Conservation (phyloP, 2,329 filamentous ascomycete species). For the Endothia cerciana region DNA sequence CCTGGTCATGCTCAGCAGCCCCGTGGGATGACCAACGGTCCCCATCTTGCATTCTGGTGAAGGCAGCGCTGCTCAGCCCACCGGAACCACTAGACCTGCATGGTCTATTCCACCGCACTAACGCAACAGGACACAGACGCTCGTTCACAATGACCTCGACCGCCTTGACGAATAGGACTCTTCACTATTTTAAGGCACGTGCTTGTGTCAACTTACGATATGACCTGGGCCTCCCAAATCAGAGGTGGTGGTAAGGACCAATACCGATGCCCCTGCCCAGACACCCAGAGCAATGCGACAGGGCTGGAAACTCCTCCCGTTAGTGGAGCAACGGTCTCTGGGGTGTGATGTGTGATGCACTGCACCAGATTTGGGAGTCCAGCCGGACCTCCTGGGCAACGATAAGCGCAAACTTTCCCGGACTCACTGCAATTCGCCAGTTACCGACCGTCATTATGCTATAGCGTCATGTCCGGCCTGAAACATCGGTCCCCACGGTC, state of each 20-base stretch:
- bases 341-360: neutral
- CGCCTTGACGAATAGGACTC: conserved; percentile 15
- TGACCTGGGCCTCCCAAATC: conserved; percentile 15
- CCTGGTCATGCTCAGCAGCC: conserved; percentile 27
- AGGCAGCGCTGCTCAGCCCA: conserved; percentile 29
- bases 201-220: conserved; percentile 14
- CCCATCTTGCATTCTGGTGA: conserved; percentile 27
- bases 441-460: conserved; percentile 16
- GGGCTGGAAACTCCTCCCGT: conserved; percentile 16
- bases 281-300: conserved; percentile 13
- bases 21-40: conserved; percentile 24
- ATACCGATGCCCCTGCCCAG: conserved; percentile 14
- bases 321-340: conserved; percentile 16
- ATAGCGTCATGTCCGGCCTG: conserved; percentile 15
- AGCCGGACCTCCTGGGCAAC: conserved; percentile 12
- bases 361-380: conserved; percentile 19
- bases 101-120: conserved; percentile 12
- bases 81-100: conserved; percentile 21
- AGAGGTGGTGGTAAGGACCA: conserved; percentile 20
- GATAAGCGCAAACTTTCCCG: conserved; percentile 8
- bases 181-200: conserved; percentile 25
- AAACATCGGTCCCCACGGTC: conserved; percentile 3
- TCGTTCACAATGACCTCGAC: neutral
- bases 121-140: conserved; percentile 4
- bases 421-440: conserved; percentile 22